Conservation (phyloP, 106 monocot species). For the Triglochin maritima region DNA sequence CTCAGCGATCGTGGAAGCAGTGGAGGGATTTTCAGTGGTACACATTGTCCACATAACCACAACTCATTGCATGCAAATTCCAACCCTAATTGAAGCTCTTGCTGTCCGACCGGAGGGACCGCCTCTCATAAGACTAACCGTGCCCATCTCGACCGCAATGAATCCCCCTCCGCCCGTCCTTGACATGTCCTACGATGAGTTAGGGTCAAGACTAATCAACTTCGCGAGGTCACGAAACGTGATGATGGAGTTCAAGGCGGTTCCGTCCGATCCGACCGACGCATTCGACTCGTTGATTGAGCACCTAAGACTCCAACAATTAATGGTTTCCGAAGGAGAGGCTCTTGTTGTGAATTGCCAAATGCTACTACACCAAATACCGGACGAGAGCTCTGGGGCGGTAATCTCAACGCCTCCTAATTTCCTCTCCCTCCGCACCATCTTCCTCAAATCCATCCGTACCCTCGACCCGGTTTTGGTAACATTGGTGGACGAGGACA, state of each 20-base stretch:
- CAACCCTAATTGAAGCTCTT: constrained; percentile 80
- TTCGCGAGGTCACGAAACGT: constrained; percentile 74
- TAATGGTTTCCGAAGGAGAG: constrained; percentile 44
- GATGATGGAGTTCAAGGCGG: constrained; percentile 60
- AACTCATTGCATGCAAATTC: constrained; percentile 97
- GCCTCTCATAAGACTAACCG: constrained; percentile 57
- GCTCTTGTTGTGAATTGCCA: constrained; percentile 91
- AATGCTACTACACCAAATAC: constrained; percentile 66
- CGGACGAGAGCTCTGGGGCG: constrained; percentile 40
- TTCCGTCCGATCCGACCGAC: constrained; percentile 42
- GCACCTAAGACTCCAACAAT: constrained; percentile 39
- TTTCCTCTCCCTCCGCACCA: constrained; percentile 31
- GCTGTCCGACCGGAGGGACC: constrained; percentile 63
- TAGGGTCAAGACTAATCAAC: constrained; percentile 54
- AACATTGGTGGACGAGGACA: constrained; percentile 77
- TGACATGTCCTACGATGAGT: constrained; percentile 54
- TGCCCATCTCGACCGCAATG: constrained; percentile 13
- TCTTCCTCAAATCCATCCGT: constrained; percentile 52
- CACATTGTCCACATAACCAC: constrained; percentile 82
- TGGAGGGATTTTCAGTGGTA: constrained; percentile 49
- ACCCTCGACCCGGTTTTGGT: constrained; percentile 51
- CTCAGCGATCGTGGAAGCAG: constrained; percentile 77
- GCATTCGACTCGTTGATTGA: constrained; percentile 55
- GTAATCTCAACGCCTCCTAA: not conserved
- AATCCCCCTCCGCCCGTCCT: constrained; percentile 32